phyloP scores from a whole-genome alignment of 192 early-diverging fungal species.

The Coemansia sp. region DNA sequence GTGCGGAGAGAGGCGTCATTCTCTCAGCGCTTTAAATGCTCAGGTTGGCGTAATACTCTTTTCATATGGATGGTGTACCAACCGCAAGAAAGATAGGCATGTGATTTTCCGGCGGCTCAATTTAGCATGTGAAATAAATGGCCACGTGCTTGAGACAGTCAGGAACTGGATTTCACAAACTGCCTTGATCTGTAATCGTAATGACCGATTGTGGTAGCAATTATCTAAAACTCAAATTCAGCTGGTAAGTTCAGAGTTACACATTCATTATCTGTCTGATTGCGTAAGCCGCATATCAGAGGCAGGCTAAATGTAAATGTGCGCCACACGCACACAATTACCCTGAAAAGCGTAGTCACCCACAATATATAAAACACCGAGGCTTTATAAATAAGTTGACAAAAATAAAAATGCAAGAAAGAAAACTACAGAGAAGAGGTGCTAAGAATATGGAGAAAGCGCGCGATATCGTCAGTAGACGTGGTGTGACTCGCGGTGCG shows the following conservation, averaged over 20 bases:
- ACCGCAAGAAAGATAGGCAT: not conserved
- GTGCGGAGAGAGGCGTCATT: not conserved
- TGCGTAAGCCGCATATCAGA: not conserved
- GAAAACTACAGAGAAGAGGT: constrained; percentile 1
- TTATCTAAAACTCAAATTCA: not conserved
- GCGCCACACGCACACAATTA: not conserved
- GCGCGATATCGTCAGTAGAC: constrained; percentile 1
- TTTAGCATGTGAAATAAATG: not conserved
- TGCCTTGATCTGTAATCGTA: not conserved
- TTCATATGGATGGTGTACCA: not conserved
- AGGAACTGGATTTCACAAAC: not conserved
- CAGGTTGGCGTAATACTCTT: not conserved
- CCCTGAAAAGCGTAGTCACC: not conserved
- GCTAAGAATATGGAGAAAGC: not conserved
- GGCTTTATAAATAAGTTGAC: not conserved
- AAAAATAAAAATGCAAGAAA: not conserved
- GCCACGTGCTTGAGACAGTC: not conserved
- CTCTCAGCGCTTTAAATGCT: not conserved
- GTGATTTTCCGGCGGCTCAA: not conserved
- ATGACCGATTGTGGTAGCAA: no score
- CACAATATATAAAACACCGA: not conserved
- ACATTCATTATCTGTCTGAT: not conserved
- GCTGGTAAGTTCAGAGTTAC: not conserved
- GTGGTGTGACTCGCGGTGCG: constrained; percentile 31
- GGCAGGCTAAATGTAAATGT: not conserved